phyloP scores from a whole-genome alignment of 2,329 filamentous ascomycete species.

The Aspergillus clavatus region DNA sequence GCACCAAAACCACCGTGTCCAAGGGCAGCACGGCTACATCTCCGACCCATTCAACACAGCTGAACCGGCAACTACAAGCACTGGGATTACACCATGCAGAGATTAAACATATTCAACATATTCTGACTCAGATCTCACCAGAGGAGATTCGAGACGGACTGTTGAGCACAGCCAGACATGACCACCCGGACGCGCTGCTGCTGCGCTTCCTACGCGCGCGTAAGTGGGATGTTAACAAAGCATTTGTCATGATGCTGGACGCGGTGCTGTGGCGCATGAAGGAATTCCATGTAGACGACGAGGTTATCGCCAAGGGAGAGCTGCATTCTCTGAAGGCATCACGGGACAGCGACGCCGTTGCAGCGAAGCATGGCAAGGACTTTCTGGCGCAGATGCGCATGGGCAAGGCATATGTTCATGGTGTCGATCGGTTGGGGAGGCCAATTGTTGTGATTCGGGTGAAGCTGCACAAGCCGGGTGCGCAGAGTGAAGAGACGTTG shows the following conservation, averaged over 20 bases:
- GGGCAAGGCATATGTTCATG: slow-evolving; percentile 89
- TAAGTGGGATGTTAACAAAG: slow-evolving; percentile 90
- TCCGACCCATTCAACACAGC: slow-evolving; percentile 16
- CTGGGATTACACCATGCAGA: slow-evolving; percentile 35
- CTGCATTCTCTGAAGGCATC: slow-evolving; percentile 56
- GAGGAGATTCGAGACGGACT: slow-evolving; percentile 72
- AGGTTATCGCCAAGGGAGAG: slow-evolving; percentile 74
- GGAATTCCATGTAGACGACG: slow-evolving; percentile 80
- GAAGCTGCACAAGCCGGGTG: slow-evolving; percentile 73
- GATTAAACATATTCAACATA: slow-evolving; percentile 74
- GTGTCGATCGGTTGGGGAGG: slow-evolving; percentile 71
- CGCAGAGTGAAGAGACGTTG: slow-evolving; percentile 74
- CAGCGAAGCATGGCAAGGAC: slow-evolving; percentile 64
- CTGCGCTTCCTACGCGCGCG: slow-evolving; percentile 76
- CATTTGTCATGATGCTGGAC: slow-evolving; percentile 83
- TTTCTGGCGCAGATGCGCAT: slow-evolving; percentile 78
- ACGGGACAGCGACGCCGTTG: slow-evolving; percentile 51
- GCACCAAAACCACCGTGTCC: slow-evolving; percentile 43
- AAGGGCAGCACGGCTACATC: slow-evolving; percentile 57
- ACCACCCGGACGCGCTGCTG: slow-evolving; percentile 79
- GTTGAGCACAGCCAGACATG: slow-evolving; percentile 87
- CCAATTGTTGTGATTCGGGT: slow-evolving; percentile 81
- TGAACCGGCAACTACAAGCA: slow-evolving; percentile 17
- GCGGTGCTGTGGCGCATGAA: slow-evolving; percentile 83
- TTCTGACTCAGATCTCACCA: slow-evolving; percentile 67